These are phyloP conservation scores for Adansonia rubrostipa DNA, from an alignment of 441 rosid genomes.

Conservation along the genomic window DNA sequence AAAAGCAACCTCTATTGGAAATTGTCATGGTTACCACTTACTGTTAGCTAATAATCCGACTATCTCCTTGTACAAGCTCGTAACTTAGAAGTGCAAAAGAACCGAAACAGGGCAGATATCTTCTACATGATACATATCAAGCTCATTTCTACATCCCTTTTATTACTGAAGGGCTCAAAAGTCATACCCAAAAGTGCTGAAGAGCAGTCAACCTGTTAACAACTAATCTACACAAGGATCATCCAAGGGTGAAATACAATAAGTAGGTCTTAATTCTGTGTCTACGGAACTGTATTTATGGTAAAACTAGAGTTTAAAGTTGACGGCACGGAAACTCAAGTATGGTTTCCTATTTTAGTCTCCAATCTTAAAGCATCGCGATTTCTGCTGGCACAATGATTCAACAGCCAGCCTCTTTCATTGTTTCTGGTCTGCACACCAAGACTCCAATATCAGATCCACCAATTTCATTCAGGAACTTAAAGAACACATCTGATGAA, in stretches of 20 bases:
- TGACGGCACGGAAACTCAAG: constrained; percentile 53
- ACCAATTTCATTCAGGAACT: constrained; percentile 48
- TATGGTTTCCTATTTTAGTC: constrained; percentile 40
- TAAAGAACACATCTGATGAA: constrained; percentile 53
- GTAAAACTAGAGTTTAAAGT: constrained; percentile 18
- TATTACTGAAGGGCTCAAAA: neutral
- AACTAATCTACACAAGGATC: neutral
- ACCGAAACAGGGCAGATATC: neutral
- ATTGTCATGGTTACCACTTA: neutral
- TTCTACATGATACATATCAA: neutral
- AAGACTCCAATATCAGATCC: constrained; percentile 64
- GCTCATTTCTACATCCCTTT: neutral
- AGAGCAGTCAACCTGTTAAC: neutral
- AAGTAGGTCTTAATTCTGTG: neutral
- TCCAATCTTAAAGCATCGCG: constrained; percentile 36
- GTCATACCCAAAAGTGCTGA: neutral
- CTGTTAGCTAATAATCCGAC: too few relatives aligned
- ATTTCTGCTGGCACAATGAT: constrained; percentile 48
- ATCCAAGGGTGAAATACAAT: neutral
- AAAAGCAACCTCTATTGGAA: neutral
- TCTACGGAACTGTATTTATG: neutral
- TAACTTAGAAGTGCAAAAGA: neutral
- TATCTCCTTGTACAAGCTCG: neutral
- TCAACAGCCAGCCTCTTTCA: constrained; percentile 65
- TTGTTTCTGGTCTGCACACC: constrained; percentile 79